phyloP scores from a whole-genome alignment of 305 asterid genomes.

The Solanum aculeatissimum region DNA sequence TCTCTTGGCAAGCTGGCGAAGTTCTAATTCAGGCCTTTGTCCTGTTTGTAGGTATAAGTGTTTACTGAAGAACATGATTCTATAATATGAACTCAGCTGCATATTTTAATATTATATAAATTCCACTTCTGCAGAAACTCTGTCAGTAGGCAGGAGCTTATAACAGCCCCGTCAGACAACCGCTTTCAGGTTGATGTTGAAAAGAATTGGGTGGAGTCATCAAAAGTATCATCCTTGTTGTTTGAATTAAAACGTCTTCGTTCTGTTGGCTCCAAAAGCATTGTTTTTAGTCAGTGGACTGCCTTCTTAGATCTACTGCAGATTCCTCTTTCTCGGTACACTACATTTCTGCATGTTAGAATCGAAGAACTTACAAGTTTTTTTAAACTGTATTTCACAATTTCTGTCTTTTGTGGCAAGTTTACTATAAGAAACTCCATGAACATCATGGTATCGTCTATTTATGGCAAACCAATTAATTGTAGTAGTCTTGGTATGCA shows the following conservation, averaged over 20 bases:
- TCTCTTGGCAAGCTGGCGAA: slow-evolving; percentile 92
- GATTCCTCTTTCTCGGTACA: slow-evolving; percentile 86
- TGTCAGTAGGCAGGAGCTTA: slow-evolving; percentile 74
- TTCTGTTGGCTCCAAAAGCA: slow-evolving; percentile 66
- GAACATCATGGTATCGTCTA: neutral
- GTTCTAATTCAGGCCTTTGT: slow-evolving; percentile 70
- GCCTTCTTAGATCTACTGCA: slow-evolving; percentile 89
- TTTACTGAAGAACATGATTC: neutral
- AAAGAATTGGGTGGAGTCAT: slow-evolving; percentile 88
- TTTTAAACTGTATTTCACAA: neutral
- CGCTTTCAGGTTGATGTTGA: slow-evolving; percentile 86
- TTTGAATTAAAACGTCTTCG: slow-evolving; percentile 45
- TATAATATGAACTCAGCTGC: neutral
- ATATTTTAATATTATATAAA: neutral
- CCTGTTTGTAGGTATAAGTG: slow-evolving; percentile 89
- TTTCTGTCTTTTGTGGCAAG: neutral
- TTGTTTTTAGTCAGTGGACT: slow-evolving; percentile 98
- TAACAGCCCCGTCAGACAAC: slow-evolving; percentile 91
- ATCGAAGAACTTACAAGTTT: neutral
- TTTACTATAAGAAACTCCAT: neutral
- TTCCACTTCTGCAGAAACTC: slow-evolving; percentile 41
- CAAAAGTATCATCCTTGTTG: slow-evolving; percentile 84
- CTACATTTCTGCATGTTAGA: neutral
- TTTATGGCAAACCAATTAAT: neutral
- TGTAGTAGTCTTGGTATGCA: neutral